Evolutionary conservation across 2,329 filamentous ascomycete genomes (phyloP).

Genomic region (Exophiala sp.): DNA sequence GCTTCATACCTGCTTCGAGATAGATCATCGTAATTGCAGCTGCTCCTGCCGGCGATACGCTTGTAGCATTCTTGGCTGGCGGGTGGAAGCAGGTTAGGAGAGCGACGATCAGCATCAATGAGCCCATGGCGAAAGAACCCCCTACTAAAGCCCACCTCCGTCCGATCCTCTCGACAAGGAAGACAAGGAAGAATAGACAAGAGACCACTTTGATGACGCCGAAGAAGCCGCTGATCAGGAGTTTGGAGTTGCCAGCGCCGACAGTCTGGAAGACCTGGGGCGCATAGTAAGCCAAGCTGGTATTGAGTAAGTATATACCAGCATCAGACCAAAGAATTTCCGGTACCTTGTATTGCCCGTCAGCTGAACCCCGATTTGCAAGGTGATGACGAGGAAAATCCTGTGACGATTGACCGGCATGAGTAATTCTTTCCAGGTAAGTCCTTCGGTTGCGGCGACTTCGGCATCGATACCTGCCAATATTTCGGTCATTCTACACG

Average conservation of each 20-base stretch:
- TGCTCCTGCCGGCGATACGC: slow-evolving; percentile 37
- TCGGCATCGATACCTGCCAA: slow-evolving; percentile 48
- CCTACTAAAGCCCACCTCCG: slow-evolving; percentile 47
- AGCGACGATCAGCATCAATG: slow-evolving; percentile 52
- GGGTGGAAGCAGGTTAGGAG: slow-evolving; percentile 47
- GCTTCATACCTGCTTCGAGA: slow-evolving; percentile 38
- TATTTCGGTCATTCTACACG: slow-evolving; percentile 38
- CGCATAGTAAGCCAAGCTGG: slow-evolving; percentile 26
- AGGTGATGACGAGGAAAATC: slow-evolving; percentile 48
- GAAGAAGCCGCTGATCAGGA: slow-evolving; percentile 52
- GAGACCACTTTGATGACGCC: slow-evolving; percentile 51
- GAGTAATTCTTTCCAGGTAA: slow-evolving; percentile 47
- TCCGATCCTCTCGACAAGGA: slow-evolving; percentile 50
- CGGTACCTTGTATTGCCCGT: slow-evolving; percentile 23
- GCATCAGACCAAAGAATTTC: too few relatives aligned
- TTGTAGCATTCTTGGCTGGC: slow-evolving; percentile 32
- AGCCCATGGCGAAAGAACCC: slow-evolving; percentile 49
- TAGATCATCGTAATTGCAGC: slow-evolving; percentile 52
- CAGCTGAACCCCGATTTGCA: slow-evolving; percentile 49
- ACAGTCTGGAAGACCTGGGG: slow-evolving; percentile 51
- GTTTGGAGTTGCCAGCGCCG: slow-evolving; percentile 44
- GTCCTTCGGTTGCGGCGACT: slow-evolving; percentile 40
- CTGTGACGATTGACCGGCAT: slow-evolving; percentile 48
- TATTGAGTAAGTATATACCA: too few relatives aligned
- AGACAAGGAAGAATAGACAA: slow-evolving; percentile 46